Evolutionary conservation across 306 rosid species (phyloP).

Genomic region (Carpinus fangiana): DNA sequence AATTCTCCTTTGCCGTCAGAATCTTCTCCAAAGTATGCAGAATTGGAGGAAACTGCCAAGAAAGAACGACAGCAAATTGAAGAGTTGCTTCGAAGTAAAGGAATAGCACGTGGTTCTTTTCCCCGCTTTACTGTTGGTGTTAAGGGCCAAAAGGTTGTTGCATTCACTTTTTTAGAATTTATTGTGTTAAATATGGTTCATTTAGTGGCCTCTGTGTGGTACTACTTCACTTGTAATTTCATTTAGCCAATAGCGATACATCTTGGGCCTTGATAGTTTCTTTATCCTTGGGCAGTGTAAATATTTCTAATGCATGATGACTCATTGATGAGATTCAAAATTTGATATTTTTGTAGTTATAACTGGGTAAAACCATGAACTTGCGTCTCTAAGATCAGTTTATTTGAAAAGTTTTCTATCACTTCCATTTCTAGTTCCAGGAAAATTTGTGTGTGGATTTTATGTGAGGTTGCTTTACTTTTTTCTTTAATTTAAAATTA

Average conservation of each 20-base stretch:
- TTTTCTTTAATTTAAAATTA: not conserved
- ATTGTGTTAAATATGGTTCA: not conserved
- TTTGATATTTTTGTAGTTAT: not conserved
- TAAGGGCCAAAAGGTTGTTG: slow-evolving; percentile 76
- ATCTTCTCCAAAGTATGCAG: slow-evolving; percentile 25
- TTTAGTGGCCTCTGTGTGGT: not conserved
- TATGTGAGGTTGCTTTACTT: not conserved
- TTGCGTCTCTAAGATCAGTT: not conserved
- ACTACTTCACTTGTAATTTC: not conserved
- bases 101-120: slow-evolving; percentile 50
- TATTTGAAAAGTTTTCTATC: not conserved
- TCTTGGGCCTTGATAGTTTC: not conserved
- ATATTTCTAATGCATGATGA: not conserved
- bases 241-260: not conserved
- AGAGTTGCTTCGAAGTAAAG: slow-evolving; percentile 53
- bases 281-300: not conserved
- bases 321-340: not conserved
- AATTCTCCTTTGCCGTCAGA: slow-evolving; percentile 31
- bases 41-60: slow-evolving; percentile 57
- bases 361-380: not conserved
- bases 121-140: slow-evolving; percentile 68
- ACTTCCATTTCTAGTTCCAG: not conserved
- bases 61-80: slow-evolving; percentile 57
- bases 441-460: not conserved
- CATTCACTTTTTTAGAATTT: not conserved